Conservation (phyloP, 2,329 filamentous ascomycete species). For the Gnomoniopsis sp. region DNA sequence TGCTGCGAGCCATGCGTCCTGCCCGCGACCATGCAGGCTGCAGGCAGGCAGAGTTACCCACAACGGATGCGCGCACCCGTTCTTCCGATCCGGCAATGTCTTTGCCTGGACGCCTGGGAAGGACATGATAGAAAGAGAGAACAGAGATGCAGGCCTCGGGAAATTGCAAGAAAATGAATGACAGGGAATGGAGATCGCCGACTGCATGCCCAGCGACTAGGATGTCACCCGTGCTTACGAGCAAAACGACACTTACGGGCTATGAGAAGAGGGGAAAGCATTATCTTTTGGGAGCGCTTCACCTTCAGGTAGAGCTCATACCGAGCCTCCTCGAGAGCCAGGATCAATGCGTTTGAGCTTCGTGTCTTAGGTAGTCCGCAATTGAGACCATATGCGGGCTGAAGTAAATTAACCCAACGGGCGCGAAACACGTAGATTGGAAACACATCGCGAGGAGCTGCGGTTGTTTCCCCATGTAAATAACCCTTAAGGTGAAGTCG, state of each 20-base stretch:
- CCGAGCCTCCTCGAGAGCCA: background rate
- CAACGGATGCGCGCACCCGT: background rate
- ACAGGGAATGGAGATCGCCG: too few relatives aligned
- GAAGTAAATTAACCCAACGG: constrained; percentile 10
- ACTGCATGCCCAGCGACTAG: too few relatives aligned
- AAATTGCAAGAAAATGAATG: background rate
- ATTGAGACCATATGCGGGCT: constrained; percentile 7
- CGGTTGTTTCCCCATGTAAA: background rate
- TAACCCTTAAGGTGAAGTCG: too few relatives aligned
- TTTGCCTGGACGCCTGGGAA: background rate
- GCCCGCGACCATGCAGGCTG: background rate
- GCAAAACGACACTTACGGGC: too few relatives aligned
- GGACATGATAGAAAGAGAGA: background rate
- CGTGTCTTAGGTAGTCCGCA: constrained; percentile 17
- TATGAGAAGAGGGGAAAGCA: too few relatives aligned
- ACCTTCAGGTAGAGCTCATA: background rate
- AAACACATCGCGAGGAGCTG: background rate
- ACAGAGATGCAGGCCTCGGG: background rate
- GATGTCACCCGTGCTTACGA: too few relatives aligned
- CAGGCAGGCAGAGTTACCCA: too few relatives aligned
- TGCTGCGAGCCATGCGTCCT: too few relatives aligned
- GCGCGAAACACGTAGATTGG: constrained; percentile 15
- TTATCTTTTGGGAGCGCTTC: too few relatives aligned
- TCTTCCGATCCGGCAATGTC: constrained; percentile 1
- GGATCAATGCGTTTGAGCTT: background rate